A percentile compares a stretch with the other conserved stretches of the same genome.
These are phyloP conservation scores for Cicer judaicum DNA, from an alignment of 306 rosid species.

Conservation along the genomic window DNA sequence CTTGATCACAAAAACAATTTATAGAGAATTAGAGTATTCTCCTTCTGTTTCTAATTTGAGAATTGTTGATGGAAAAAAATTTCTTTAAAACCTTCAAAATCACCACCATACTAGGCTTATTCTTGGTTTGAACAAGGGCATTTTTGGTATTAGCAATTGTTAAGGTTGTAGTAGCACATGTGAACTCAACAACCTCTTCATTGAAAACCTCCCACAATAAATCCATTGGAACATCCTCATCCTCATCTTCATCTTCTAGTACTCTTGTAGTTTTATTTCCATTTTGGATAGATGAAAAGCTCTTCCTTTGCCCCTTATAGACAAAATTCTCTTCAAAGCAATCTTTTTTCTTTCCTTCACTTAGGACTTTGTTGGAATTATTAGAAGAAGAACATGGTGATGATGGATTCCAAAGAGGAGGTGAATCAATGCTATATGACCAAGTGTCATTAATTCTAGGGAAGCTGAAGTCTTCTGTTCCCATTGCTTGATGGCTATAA, in stretches of 20 bases:
- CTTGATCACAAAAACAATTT: slow-evolving; percentile 18
- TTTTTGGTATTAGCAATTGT: slow-evolving; percentile 33
- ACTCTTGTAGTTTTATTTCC: neutral
- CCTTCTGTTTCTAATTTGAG: slow-evolving; percentile 45
- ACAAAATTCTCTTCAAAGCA: slow-evolving; percentile 7
- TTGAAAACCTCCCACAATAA: slow-evolving; percentile 68
- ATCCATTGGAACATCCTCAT: slow-evolving; percentile 63
- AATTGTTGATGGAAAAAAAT: slow-evolving; percentile 48
- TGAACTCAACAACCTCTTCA: slow-evolving; percentile 51
- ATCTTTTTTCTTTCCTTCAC: slow-evolving; percentile 15
- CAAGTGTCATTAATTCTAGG: slow-evolving; percentile 43
- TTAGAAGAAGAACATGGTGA: slow-evolving; percentile 31
- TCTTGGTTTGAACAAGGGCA: slow-evolving; percentile 44
- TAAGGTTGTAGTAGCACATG: slow-evolving; percentile 29
- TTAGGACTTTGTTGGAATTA: neutral
- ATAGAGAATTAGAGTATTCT: slow-evolving; percentile 21
- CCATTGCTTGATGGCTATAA: slow-evolving; percentile 40
- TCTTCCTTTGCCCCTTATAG: slow-evolving; percentile 35
- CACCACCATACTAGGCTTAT: slow-evolving; percentile 50
- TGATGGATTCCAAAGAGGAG: slow-evolving; percentile 54
- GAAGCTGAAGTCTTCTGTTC: slow-evolving; percentile 55
- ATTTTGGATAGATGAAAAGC: slow-evolving; percentile 44
- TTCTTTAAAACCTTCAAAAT: slow-evolving; percentile 61
- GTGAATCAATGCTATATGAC: slow-evolving; percentile 48
- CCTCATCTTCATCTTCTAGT: slow-evolving; percentile 31